These are phyloP conservation scores for Kodamaea arcana DNA, from an alignment of 1,139 yeast genomes.

Conservation along the genomic window DNA sequence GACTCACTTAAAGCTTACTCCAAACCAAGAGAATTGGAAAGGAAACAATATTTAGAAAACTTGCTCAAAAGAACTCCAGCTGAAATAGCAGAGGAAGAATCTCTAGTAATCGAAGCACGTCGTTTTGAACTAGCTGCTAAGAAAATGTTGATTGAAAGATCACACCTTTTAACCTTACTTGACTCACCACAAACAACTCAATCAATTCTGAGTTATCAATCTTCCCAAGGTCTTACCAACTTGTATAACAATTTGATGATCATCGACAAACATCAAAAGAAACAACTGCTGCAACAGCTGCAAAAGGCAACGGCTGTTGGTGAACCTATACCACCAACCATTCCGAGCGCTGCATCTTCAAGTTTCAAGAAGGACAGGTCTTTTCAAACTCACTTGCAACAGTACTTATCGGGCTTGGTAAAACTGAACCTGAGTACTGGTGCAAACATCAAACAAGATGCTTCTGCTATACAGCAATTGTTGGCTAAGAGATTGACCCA, in stretches of 20 bases:
- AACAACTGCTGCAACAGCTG: conserved; percentile 45
- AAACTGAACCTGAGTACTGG: conserved; percentile 32
- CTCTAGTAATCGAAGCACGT: conserved; percentile 86
- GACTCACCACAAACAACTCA: conserved; percentile 89
- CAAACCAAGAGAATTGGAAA: conserved; percentile 62
- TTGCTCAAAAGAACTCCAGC: conserved; percentile 85
- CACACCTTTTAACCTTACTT: conserved; percentile 68
- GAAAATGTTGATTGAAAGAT: conserved; percentile 80
- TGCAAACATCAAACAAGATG: conserved; percentile 30
- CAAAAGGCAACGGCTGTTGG: conserved; percentile 19
- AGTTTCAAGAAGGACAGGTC: conserved; percentile 47
- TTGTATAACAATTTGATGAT: conserved; percentile 77
- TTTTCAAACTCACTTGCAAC: conserved; percentile 51
- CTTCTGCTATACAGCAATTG: conserved; percentile 38
- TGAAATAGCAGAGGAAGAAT: conserved; percentile 96
- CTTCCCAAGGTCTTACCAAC: conserved; percentile 88
- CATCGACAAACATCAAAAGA: conserved; percentile 60
- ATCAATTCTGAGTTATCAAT: conserved; percentile 69
- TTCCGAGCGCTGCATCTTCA: conserved; percentile 55
- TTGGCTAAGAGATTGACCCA: conserved; percentile 58
- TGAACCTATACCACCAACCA: conserved; percentile 58
- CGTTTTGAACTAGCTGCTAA: conserved; percentile 91
- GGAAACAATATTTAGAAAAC: conserved; percentile 77
- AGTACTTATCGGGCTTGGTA: conserved; percentile 35
- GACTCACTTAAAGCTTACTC: conserved; percentile 55